Evolutionary conservation across 2,329 filamentous ascomycete species (phyloP).

Genomic region (Colletotrichum melonis): DNA sequence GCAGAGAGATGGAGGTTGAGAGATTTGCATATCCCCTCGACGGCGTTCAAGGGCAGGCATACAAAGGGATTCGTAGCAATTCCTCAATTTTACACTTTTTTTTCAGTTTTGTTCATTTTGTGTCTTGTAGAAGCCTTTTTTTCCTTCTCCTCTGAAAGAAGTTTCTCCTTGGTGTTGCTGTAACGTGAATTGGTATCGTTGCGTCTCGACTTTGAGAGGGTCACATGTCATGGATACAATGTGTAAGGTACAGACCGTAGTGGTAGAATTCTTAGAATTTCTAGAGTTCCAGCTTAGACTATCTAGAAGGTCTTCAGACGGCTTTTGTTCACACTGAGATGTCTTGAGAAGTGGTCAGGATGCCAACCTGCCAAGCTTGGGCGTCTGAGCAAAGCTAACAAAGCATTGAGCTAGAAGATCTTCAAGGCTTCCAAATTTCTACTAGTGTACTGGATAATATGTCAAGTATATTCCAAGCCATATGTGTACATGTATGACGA

Average conservation of each 20-base stretch:
- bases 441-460: neutral
- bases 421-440: neutral
- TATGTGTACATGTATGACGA: neutral
- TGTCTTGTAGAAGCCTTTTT: neutral
- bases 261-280: neutral
- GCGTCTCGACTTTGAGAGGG: neutral
- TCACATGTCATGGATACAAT: no score
- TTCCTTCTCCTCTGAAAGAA: neutral
- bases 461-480: neutral
- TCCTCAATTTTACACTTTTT: conserved; percentile 12
- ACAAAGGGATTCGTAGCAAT: conserved; percentile 23
- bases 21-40: conserved; percentile 26
- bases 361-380: neutral
- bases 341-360: neutral
- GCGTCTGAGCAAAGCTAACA: no score
- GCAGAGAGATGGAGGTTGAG: neutral
- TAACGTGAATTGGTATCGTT: neutral
- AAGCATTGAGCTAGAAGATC: no score
- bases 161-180: neutral
- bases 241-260: neutral
- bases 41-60: conserved; percentile 34
- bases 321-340: neutral
- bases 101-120: conserved; percentile 9
- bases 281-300: neutral
- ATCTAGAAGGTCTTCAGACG: neutral